A percentile compares a stretch with the other conserved stretches of the same genome.
Conservation (phyloP, 2,329 filamentous ascomycete species). For the Epichloe aotearoae region DNA sequence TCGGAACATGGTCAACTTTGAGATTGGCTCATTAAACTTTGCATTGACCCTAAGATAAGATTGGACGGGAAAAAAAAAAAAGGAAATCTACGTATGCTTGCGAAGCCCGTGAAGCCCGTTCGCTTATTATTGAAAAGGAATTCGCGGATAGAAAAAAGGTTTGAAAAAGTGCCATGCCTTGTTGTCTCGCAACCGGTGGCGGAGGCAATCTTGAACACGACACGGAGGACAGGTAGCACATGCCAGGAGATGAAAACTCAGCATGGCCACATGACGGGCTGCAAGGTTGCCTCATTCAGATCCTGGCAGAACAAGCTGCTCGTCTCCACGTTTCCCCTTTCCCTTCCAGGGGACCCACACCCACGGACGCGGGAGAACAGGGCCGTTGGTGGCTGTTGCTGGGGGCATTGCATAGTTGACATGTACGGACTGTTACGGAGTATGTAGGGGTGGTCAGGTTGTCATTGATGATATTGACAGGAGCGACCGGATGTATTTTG, state of each 20-base stretch:
- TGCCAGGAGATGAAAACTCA: slow-evolving; percentile 6
- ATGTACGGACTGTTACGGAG: too few relatives aligned
- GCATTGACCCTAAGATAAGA: too few relatives aligned
- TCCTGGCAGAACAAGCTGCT: background rate
- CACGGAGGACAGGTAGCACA: background rate
- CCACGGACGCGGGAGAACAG: background rate
- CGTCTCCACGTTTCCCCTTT: slow-evolving; percentile 1
- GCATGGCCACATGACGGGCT: slow-evolving; percentile 8
- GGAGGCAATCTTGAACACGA: background rate
- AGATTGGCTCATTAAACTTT: too few relatives aligned
- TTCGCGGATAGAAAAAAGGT: background rate
- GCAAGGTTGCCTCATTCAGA: slow-evolving; percentile 6
- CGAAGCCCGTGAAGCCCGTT: too few relatives aligned
- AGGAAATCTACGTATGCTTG: too few relatives aligned
- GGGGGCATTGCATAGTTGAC: too few relatives aligned
- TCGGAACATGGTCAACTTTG: too few relatives aligned
- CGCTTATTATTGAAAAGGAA: too few relatives aligned
- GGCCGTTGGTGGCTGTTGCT: background rate
- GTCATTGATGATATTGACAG: too few relatives aligned
- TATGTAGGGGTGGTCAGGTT: too few relatives aligned
- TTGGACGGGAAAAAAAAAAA: too few relatives aligned
- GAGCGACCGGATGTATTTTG: too few relatives aligned
- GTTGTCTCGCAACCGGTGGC: background rate
- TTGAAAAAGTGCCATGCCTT: background rate
- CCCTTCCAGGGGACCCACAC: background rate